phyloP scores from a whole-genome alignment of 2,329 filamentous ascomycete species.

The Diaporthe batatas region DNA sequence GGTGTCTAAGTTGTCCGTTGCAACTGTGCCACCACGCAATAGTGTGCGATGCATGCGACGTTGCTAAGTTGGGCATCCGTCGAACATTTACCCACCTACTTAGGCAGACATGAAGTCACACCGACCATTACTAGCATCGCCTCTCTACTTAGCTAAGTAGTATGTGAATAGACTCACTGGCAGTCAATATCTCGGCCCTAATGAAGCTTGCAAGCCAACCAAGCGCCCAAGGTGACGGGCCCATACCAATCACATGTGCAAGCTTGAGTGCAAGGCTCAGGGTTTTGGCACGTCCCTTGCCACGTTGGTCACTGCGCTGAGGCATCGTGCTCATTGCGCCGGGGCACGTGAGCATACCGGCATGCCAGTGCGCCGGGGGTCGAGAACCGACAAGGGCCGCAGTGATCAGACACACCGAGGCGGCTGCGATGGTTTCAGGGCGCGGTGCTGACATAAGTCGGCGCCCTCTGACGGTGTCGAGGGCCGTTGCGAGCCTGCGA shows the following conservation, averaged over 20 bases:
- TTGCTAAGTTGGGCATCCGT: neutral
- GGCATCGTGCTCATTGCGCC: neutral
- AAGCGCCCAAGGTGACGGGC: neutral
- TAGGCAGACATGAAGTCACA: too few relatives aligned
- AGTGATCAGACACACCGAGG: constrained; percentile 17
- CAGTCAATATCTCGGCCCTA: neutral
- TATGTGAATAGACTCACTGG: neutral
- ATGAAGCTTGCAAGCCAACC: neutral
- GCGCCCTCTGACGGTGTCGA: neutral
- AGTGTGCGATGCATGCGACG: neutral
- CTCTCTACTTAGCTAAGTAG: too few relatives aligned
- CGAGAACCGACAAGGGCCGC: constrained; percentile 1
- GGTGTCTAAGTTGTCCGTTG: neutral
- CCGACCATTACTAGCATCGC: neutral
- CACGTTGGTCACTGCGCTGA: constrained; percentile 12
- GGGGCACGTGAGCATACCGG: neutral
- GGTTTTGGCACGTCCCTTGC: constrained; percentile 28
- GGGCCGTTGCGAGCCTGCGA: neutral
- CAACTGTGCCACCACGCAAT: neutral
- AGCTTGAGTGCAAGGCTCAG: constrained; percentile 21
- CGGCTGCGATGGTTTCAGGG: constrained; percentile 10
- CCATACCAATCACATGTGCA: constrained; percentile 26
- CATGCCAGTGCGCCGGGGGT: neutral
- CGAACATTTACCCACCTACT: too few relatives aligned
- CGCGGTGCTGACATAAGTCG: neutral